Evolutionary conservation across 2,329 filamentous ascomycete genomes (phyloP).

Genomic region (Scolecobasidium constrictum): DNA sequence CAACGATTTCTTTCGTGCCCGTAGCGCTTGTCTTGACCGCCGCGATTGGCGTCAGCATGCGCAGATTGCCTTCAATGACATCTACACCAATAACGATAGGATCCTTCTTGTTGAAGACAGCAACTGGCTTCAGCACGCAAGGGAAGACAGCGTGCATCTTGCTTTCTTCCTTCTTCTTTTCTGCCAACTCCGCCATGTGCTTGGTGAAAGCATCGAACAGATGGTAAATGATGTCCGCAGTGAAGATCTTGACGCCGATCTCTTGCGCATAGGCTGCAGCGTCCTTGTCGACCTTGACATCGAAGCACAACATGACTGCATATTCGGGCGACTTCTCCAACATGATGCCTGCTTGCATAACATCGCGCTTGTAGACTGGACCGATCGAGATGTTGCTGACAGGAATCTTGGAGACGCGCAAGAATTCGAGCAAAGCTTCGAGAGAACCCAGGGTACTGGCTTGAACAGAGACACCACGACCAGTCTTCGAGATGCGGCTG

Average conservation of each 20-base stretch:
- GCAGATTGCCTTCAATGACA: slow-evolving; percentile 80
- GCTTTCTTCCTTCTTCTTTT: slow-evolving; percentile 91
- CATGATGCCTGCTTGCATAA: slow-evolving; percentile 91
- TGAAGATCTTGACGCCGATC: slow-evolving; percentile 94
- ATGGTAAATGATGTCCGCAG: slow-evolving; percentile 98
- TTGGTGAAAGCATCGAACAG: slow-evolving; percentile 93
- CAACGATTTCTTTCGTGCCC: slow-evolving; percentile 71
- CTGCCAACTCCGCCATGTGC: slow-evolving; percentile 78
- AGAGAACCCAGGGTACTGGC: slow-evolving; percentile 95
- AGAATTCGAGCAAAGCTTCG: slow-evolving; percentile 91
- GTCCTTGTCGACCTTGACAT: slow-evolving; percentile 98
- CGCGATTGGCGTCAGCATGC: slow-evolving; percentile 80
- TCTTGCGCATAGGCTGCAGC: slow-evolving; percentile 85
- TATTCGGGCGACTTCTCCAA: slow-evolving; percentile 89
- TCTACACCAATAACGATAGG: slow-evolving; percentile 95
- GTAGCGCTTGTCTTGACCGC: slow-evolving; percentile 77
- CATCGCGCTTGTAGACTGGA: slow-evolving; percentile 94
- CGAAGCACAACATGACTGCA: slow-evolving; percentile 99
- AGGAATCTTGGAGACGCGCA: slow-evolving; percentile 91
- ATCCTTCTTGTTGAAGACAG: slow-evolving; percentile 96
- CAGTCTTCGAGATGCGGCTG: slow-evolving; percentile 81
- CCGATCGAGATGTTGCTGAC: slow-evolving; percentile 96
- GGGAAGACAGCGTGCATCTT: slow-evolving; percentile 97
- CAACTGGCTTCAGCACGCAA: slow-evolving; percentile 78
- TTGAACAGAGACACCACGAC: slow-evolving; percentile 91